Percentiles rank a stretch among this genome's conserved stretches.
Evolutionary conservation across 495 filamentous ascomycete genomes (phyloP).

Genomic region (Penicillium nucicola): DNA sequence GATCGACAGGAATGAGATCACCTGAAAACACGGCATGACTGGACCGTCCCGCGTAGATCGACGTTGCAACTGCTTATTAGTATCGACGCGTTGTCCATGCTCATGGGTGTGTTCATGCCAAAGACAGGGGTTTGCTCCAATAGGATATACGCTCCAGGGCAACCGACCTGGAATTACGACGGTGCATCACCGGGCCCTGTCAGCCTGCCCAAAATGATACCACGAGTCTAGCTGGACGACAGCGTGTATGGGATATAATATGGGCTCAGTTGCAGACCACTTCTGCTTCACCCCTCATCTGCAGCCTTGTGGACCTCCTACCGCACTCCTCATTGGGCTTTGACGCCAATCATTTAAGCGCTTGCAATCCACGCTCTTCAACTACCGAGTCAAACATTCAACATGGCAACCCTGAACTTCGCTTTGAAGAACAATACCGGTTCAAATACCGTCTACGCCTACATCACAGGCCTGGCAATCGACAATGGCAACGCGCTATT

Average conservation of each 20-base stretch:
- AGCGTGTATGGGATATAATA: slow-evolving; percentile 4
- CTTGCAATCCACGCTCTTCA: not conserved
- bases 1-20: slow-evolving; percentile 16
- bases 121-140: slow-evolving; percentile 3
- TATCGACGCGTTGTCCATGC: slow-evolving; percentile 4
- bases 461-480: slow-evolving; percentile 64
- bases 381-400: not conserved
- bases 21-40: slow-evolving; percentile 22
- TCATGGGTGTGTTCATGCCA: slow-evolving; percentile 12
- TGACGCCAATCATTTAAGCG: slow-evolving; percentile 1
- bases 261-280: slow-evolving; percentile 1
- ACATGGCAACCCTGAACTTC: slow-evolving; percentile 52
- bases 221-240: not conserved
- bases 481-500: slow-evolving; percentile 57
- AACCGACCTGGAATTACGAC: slow-evolving; percentile 7
- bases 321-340: slow-evolving; percentile 4
- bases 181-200: slow-evolving; percentile 22
- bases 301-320: slow-evolving; percentile 7
- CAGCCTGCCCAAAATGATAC: slow-evolving; percentile 18
- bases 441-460: slow-evolving; percentile 63
- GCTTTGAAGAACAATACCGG: slow-evolving; percentile 60
- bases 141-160: not conserved
- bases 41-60: slow-evolving; percentile 1
- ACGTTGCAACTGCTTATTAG: not conserved
- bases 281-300: not conserved